phyloP scores from a whole-genome alignment of 805 yeast genomes.

The Yamadazyma takamatsuzukensis region DNA sequence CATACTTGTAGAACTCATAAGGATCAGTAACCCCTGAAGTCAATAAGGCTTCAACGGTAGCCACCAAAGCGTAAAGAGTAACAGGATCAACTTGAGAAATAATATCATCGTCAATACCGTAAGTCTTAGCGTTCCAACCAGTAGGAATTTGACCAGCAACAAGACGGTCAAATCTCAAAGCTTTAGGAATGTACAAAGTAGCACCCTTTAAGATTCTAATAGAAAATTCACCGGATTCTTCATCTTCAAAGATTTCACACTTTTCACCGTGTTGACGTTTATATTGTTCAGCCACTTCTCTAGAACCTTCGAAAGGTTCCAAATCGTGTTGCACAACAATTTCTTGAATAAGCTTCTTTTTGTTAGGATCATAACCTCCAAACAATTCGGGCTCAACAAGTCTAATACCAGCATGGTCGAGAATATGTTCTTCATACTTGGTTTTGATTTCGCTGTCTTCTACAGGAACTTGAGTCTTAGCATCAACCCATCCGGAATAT shows the following conservation, averaged over 20 bases:
- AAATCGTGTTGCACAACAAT: conserved; percentile 94
- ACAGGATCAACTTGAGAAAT: conserved; percentile 94
- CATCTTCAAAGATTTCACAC: conserved; percentile 86
- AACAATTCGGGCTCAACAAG: conserved; percentile 94
- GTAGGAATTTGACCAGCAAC: conserved; percentile 95
- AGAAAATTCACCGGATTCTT: conserved; percentile 88
- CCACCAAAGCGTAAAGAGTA: conserved; percentile 86
- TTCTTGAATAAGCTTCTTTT: conserved; percentile 92
- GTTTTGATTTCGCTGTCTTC: conserved; percentile 91
- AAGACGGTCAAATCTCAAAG: conserved; percentile 67
- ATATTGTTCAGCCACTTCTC: conserved; percentile 94
- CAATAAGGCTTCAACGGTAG: conserved; percentile 92
- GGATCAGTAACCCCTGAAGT: conserved; percentile 97
- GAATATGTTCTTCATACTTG: conserved; percentile 83
- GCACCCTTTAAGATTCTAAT: conserved; percentile 94
- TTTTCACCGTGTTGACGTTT: conserved; percentile 89
- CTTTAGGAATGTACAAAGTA: conserved; percentile 85
- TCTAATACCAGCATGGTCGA: conserved; percentile 95
- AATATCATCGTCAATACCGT: conserved; percentile 93
- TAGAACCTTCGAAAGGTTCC: conserved; percentile 92
- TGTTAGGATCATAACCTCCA: conserved; percentile 89
- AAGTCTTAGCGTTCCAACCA: conserved; percentile 94
- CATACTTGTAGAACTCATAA: conserved; percentile 96
- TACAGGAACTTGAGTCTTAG: conserved; percentile 87
- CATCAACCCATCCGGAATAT: conserved; percentile 96